These are phyloP conservation scores for Candida morakotiae DNA, from an alignment of 805 yeast genomes.

Conservation along the genomic window DNA sequence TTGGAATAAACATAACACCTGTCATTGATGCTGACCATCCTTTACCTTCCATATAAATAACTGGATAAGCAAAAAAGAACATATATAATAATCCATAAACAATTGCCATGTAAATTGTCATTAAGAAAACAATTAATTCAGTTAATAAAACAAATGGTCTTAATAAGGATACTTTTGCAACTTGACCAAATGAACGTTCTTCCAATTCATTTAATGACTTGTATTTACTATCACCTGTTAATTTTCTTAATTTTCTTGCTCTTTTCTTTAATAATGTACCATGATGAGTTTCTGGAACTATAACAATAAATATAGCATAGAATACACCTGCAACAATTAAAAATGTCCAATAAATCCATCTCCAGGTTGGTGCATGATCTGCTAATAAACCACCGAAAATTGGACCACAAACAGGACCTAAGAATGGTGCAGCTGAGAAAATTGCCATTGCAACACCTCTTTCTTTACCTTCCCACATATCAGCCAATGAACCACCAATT, in stretches of 20 bases:
- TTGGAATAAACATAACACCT: slow-evolving; percentile 36
- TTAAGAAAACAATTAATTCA: slow-evolving; percentile 32
- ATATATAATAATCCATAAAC: slow-evolving; percentile 35
- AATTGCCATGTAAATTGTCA: slow-evolving; percentile 35
- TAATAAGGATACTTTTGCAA: slow-evolving; percentile 24
- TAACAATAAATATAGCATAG: slow-evolving; percentile 27
- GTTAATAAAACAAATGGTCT: slow-evolving; percentile 31
- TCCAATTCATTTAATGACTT: slow-evolving; percentile 23
- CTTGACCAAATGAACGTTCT: slow-evolving; percentile 18
- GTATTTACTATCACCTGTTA: slow-evolving; percentile 32
- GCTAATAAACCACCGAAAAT: slow-evolving; percentile 59
- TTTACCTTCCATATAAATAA: slow-evolving; percentile 32
- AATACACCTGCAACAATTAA: slow-evolving; percentile 50
- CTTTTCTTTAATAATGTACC: slow-evolving; percentile 50
- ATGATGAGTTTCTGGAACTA: slow-evolving; percentile 61
- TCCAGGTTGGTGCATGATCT: slow-evolving; percentile 56
- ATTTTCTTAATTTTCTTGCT: slow-evolving; percentile 42
- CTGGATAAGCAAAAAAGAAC: slow-evolving; percentile 38
- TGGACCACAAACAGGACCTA: slow-evolving; percentile 67
- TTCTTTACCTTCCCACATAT: slow-evolving; percentile 41
- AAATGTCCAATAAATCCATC: slow-evolving; percentile 67
- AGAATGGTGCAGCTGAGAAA: slow-evolving; percentile 61
- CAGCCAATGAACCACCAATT: slow-evolving; percentile 52
- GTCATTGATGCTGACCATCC: slow-evolving; percentile 34
- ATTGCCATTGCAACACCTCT: slow-evolving; percentile 51